Evolutionary conservation across 176 grass and related monocot species (phyloP).

Genomic region (Triticum turgidum): DNA sequence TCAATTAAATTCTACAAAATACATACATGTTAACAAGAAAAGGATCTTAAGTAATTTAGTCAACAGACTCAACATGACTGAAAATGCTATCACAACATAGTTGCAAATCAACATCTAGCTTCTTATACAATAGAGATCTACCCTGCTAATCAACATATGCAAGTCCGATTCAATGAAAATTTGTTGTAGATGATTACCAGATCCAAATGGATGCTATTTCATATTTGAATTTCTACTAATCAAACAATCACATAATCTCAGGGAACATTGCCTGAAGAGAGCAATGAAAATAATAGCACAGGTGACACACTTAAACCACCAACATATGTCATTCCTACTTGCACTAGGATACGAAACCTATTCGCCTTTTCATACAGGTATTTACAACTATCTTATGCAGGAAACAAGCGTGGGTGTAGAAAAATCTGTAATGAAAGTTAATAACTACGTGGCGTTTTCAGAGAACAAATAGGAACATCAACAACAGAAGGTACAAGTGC

Average conservation of each 20-base stretch:
- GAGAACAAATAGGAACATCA: background rate
- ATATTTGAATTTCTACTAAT: background rate
- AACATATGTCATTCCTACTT: background rate
- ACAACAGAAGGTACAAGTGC: background rate
- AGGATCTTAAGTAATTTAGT: background rate
- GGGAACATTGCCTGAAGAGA: background rate
- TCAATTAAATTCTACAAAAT: background rate
- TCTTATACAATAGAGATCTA: background rate
- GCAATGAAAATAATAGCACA: background rate
- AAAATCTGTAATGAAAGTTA: background rate
- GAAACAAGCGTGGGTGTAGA: background rate
- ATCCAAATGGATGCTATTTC: background rate
- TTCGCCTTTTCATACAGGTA: background rate
- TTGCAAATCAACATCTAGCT: background rate
- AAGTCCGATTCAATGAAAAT: slow-evolving; percentile 9
- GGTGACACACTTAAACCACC: background rate
- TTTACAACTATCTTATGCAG: background rate
- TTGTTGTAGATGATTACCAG: background rate
- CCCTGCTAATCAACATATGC: background rate
- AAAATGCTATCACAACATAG: slow-evolving; percentile 1
- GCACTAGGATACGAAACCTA: background rate
- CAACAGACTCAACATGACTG: background rate
- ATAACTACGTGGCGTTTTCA: background rate
- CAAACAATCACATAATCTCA: background rate
- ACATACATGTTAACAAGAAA: background rate